Conservation (phyloP, 164 flowering plant species). For the Dillenia suffruticosa region DNA sequence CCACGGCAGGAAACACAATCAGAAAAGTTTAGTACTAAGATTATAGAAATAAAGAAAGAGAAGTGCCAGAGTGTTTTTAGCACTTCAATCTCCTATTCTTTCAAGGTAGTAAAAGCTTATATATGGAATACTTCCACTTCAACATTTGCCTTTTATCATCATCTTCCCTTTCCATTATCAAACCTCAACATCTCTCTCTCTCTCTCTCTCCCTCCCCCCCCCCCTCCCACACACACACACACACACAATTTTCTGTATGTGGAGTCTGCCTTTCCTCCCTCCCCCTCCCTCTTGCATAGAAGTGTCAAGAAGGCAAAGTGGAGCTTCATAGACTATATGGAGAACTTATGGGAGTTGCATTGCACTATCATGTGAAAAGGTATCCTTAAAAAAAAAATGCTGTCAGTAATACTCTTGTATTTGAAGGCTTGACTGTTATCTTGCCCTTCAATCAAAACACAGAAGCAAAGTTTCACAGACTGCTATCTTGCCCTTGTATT, state of each 20-base stretch:
- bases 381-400: slow-evolving; percentile 4
- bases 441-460: not conserved
- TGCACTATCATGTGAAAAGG: slow-evolving; percentile 11
- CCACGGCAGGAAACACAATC: not conserved
- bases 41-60: not conserved
- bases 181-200: not conserved
- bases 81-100: too few relatives aligned
- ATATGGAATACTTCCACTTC: not conserved
- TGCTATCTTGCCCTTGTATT: slow-evolving; percentile 2
- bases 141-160: slow-evolving; percentile 31
- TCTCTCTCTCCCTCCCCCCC: too few relatives aligned
- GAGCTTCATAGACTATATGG: not conserved
- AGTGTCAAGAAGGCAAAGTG: too few relatives aligned
- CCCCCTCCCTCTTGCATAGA: too few relatives aligned
- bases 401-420: slow-evolving; percentile 4
- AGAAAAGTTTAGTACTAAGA: not conserved
- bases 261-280: too few relatives aligned
- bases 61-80: not conserved
- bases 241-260: too few relatives aligned
- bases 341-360: slow-evolving; percentile 4
- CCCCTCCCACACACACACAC: too few relatives aligned
- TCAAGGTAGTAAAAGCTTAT: not conserved
- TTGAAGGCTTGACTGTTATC: not conserved
- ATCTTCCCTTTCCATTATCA: slow-evolving; percentile 32
- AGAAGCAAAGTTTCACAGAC: not conserved